Base-by-base conservation (phyloP, 31 red algal genomes). In the Odonthalia washingtoniensis region DNA sequence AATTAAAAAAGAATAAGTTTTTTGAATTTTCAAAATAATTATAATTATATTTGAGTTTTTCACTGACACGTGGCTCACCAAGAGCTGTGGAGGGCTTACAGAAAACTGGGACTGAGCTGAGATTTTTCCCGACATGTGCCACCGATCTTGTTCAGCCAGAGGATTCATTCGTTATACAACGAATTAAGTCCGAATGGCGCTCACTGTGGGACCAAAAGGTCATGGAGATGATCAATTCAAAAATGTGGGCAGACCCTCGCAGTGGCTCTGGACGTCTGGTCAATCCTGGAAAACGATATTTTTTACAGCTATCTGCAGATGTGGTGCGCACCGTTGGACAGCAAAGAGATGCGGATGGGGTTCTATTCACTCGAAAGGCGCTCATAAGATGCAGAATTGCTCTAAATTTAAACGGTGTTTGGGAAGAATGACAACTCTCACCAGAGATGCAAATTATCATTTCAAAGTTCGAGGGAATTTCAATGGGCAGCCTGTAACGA, bases 91-190 rank as follows among this genome's bases (percentile, higher is more conserved):
- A 31, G 36, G 73, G 18, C 3, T 21, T 69, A 35, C 2, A 18
- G 21, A 5, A 0, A 40, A 78, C 16, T 46, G 78, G 45, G 31
- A 87, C 72, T 2, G 46, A 78, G 46, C 60, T 87, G 36, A 5
- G 72, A 0, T 77, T 52, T 31, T 87, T 76, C 39, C 84, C 84
- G 4, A 30, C 4, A 5, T 79, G 79, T 40, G 57, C 0, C 33
- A 88, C 74, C 0, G 33, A 88, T 69, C n/a, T 88, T 4, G 53
- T 70, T 4, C 85, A 88, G 30, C 74, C 74, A 1, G 46, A 14
- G 27, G 74, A 88, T 35, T 57, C 42, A 43, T 88, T 88, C 70
- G 74, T 88, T 28, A 88, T 88, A 68, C 37, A 69, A 30, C 68
- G 52, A 30, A 38, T 88, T 18, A 88, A 88, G 0, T 35, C 3